Evolutionary conservation across 1,284 basidiomycete genomes (phyloP).

Genomic region (Ustilago vetiveriae): DNA sequence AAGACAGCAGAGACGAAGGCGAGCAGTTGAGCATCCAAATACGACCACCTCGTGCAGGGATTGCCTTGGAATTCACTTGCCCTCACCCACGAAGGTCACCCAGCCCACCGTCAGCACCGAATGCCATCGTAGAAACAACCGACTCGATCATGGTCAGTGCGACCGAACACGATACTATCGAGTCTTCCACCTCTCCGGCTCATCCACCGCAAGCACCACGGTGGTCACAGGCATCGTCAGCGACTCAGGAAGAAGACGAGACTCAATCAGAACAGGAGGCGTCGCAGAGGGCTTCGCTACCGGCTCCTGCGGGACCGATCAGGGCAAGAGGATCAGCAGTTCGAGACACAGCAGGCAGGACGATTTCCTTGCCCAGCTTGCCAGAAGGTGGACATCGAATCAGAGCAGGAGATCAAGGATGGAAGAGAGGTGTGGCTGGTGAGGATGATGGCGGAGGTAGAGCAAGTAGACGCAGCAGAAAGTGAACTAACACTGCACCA

Average conservation of each 20-base stretch:
- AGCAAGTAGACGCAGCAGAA: too few species aligned
- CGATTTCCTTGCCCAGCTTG: conserved; percentile 9
- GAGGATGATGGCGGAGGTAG: too few species aligned
- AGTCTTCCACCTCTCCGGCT: conserved; percentile 1
- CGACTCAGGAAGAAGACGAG: conserved; percentile 42
- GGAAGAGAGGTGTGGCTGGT: too few species aligned
- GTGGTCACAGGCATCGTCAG: conserved; percentile 22
- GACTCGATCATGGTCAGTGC: conserved; percentile 18
- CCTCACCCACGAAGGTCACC: neutral
- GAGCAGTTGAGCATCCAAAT: conserved; percentile 29
- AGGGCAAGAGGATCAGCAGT: neutral
- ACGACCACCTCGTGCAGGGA: conserved; percentile 6
- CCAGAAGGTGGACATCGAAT: too few species aligned
- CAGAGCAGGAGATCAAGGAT: too few species aligned
- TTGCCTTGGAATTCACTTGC: neutral
- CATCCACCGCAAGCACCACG: neutral
- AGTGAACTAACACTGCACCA: too few species aligned
- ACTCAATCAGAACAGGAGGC: conserved; percentile 31
- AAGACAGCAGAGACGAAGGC: neutral
- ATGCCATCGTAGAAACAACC: conserved; percentile 5
- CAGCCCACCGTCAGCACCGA: neutral
- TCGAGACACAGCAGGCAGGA: conserved; percentile 2
- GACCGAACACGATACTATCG: conserved; percentile 18
- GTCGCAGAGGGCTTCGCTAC: conserved; percentile 1
- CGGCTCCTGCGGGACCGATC: neutral